These are phyloP conservation scores for Rhynchospora breviuscula DNA, from an alignment of 176 grass and related monocot species.

Conservation along the genomic window DNA sequence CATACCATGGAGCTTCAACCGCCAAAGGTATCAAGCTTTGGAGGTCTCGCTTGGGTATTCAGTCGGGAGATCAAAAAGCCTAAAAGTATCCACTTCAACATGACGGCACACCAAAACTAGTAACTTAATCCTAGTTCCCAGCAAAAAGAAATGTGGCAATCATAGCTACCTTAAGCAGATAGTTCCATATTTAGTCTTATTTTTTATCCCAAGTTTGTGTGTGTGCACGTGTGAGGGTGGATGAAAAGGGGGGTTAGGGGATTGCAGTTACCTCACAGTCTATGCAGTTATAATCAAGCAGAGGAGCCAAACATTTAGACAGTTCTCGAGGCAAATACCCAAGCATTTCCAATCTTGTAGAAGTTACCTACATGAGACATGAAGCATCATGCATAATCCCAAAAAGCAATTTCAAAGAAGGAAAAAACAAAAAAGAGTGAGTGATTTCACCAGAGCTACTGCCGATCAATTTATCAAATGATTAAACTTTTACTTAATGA, in stretches of 20 bases:
- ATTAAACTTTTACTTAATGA: neutral
- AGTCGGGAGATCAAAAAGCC: neutral
- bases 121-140: neutral
- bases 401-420: neutral
- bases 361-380: conserved; percentile 50
- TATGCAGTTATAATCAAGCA: conserved; percentile 49
- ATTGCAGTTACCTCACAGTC: conserved; percentile 55
- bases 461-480: neutral
- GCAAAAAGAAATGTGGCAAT: neutral
- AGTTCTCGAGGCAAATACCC: conserved; percentile 84
- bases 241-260: neutral
- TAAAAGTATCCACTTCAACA: neutral
- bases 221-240: neutral
- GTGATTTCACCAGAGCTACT: neutral
- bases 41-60: neutral
- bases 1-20: neutral
- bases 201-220: neutral
- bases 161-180: neutral
- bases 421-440: neutral
- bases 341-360: conserved; percentile 53
- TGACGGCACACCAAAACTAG: neutral
- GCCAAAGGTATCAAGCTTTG: neutral
- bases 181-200: neutral
- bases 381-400: neutral
- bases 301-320: conserved; percentile 71